phyloP scores from a whole-genome alignment of 2,329 filamentous ascomycete genomes.

The Cryphonectria nitschkei region DNA sequence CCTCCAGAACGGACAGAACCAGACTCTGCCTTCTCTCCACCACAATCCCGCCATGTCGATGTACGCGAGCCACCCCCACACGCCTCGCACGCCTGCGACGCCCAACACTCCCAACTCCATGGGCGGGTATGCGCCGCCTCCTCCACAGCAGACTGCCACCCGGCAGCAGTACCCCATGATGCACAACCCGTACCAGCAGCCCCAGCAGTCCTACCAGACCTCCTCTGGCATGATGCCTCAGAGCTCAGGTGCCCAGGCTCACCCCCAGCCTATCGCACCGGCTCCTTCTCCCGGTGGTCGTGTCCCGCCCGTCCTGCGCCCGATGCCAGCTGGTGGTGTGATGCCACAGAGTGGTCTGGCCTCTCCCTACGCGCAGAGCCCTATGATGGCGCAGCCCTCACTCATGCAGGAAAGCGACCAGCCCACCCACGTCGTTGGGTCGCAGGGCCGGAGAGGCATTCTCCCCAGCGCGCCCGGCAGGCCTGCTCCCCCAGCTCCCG shows the following conservation, averaged over 20 bases:
- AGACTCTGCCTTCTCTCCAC: constrained; percentile 41
- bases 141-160: constrained; percentile 49
- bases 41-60: constrained; percentile 52
- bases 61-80: constrained; percentile 64
- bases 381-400: constrained; percentile 59
- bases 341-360: constrained; percentile 61
- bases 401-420: constrained; percentile 60
- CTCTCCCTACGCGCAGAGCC: constrained; percentile 63
- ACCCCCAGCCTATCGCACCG: constrained; percentile 77
- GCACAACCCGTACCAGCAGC: constrained; percentile 54
- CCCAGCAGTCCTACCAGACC: constrained; percentile 58
- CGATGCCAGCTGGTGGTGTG: constrained; percentile 71
- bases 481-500: constrained; percentile 73
- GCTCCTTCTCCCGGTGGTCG: constrained; percentile 63
- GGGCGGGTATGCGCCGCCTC: constrained; percentile 55
- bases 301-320: constrained; percentile 64
- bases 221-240: constrained; percentile 68
- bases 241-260: constrained; percentile 66
- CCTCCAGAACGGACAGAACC: constrained; percentile 33
- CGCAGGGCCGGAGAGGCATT: constrained; percentile 89
- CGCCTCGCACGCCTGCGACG: constrained; percentile 64
- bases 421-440: constrained; percentile 91
- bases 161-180: constrained; percentile 57
- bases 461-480: constrained; percentile 88
- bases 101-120: constrained; percentile 65